Percentiles rank a stretch among this genome's conserved stretches.
These are phyloP conservation scores for Metschnikowia lochheadii DNA, from an alignment of 805 yeast species.

Conservation along the genomic window DNA sequence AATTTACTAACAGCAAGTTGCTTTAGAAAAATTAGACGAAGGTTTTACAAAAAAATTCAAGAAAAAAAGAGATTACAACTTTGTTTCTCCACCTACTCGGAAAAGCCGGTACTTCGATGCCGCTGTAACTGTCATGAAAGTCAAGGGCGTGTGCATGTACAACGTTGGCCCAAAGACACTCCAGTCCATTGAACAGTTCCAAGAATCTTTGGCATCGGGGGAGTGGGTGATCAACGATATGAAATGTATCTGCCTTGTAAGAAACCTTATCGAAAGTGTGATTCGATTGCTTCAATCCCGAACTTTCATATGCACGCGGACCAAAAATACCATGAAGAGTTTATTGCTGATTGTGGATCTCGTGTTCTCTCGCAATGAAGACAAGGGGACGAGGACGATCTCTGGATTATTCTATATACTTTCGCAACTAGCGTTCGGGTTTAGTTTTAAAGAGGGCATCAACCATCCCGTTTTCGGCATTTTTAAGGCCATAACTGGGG, in stretches of 20 bases:
- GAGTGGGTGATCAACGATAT: slow-evolving; percentile 4
- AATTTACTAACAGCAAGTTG: slow-evolving; percentile 2
- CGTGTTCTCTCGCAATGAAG: slow-evolving; percentile 5
- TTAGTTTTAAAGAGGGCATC: slow-evolving; percentile 8
- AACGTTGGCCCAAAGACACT: slow-evolving; percentile 3
- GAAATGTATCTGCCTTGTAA: not conserved
- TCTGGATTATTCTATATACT: slow-evolving; percentile 10
- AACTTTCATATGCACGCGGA: not conserved
- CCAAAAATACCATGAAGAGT: not conserved
- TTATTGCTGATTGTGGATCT: slow-evolving; percentile 3
- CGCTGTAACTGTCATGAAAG: slow-evolving; percentile 1
- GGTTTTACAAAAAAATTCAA: not conserved
- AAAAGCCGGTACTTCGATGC: slow-evolving; percentile 5
- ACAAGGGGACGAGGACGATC: not conserved
- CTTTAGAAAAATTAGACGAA: slow-evolving; percentile 5
- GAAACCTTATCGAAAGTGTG: slow-evolving; percentile 8
- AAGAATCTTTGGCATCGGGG: not conserved
- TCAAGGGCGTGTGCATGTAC: slow-evolving; percentile 9
- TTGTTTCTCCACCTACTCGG: slow-evolving; percentile 3
- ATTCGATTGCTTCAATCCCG: slow-evolving; percentile 1
- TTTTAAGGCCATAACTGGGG: slow-evolving; percentile 7
- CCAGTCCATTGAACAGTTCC: slow-evolving; percentile 3
- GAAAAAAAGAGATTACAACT: not conserved
- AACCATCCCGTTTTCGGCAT: slow-evolving; percentile 1
- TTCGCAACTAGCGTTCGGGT: slow-evolving; percentile 13